Evolutionary conservation across 192 early-diverging fungal genomes (phyloP).

Genomic region (Backusella tuberculispora): DNA sequence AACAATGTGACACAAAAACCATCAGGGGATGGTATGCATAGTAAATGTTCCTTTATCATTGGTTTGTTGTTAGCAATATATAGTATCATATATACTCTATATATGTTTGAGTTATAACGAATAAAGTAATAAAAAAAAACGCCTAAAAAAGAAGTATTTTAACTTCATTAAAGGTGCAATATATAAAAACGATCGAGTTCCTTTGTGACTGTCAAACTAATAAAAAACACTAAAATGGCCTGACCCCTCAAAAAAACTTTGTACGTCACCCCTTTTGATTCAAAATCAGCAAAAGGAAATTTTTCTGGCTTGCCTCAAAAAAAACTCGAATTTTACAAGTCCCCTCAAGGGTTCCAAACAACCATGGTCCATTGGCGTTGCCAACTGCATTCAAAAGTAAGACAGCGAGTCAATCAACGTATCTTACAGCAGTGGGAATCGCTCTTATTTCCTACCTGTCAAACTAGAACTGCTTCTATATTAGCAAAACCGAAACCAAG

Average conservation of each 20-base stretch:
- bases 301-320: not conserved
- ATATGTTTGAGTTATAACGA: no score
- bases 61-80: no score
- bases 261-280: not conserved
- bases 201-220: not conserved
- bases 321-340: not conserved
- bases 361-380: slow-evolving; percentile 21
- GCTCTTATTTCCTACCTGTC: slow-evolving; percentile 12
- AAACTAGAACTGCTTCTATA: not conserved
- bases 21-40: no score
- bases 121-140: no score
- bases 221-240: not conserved
- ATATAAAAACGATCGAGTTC: no score
- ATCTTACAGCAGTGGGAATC: not conserved
- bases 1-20: no score
- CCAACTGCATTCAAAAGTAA: slow-evolving; percentile 23
- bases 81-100: no score
- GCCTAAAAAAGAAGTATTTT: no score
- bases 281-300: not conserved
- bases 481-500: not conserved
- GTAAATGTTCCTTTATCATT: no score
- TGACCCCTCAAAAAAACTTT: not conserved
- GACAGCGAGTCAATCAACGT: not conserved
- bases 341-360: not conserved
- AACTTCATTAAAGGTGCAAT: no score